Base-by-base conservation (phyloP, 2,329 filamentous ascomycete genomes). In the Venturia effusa region DNA sequence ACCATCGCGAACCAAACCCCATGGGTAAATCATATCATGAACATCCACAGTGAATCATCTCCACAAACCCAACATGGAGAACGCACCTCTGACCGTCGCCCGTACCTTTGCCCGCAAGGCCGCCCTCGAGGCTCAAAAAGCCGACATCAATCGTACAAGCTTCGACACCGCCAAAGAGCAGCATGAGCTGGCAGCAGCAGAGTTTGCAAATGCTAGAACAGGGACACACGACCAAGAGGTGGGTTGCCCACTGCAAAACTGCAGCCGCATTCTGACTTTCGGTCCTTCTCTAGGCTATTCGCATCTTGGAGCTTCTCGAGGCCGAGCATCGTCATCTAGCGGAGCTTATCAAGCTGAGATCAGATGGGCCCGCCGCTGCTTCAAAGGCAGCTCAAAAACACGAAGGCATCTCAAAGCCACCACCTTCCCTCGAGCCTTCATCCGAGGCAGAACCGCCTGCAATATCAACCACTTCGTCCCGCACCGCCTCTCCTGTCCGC, bases 61-160 rank as follows among this genome's bases (percentile, higher is more conserved):
- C 24, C 40, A 17, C 24, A 17, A 30, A 51, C 30, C 65, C 60
- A 61, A 40, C 34, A 91, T 92, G 88, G 88, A 92, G 72, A 80
- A 83, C 37, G 84, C 88, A 64, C 83, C 87, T 54, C 75, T 92
- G 68, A 87, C 83, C 70, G 80, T 88, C 85, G 93, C 92, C 67
- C 90, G 96, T 76, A 88, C 93, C 69, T 92, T 97, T 77, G 92
- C 91, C 61, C 86, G 87, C 70, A 92, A 90, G 71, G 92, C 93
- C 54, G 87, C 90, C 30, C 81, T 87, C 30, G 90, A 92, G 64
- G 85, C 83, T 40, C 80, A 82, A 67, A 83, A 83, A 68, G 81
- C 87, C 30, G 90, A 92, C 63, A 85, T 83, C 39, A 80, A 82
- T 67, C 24, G 45, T n/a, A 24, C 61, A 86, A 66, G 94, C 72